Evolutionary conservation across 176 grass and related monocot species (phyloP).

Genomic region (Bolboschoenus planiculmis): DNA sequence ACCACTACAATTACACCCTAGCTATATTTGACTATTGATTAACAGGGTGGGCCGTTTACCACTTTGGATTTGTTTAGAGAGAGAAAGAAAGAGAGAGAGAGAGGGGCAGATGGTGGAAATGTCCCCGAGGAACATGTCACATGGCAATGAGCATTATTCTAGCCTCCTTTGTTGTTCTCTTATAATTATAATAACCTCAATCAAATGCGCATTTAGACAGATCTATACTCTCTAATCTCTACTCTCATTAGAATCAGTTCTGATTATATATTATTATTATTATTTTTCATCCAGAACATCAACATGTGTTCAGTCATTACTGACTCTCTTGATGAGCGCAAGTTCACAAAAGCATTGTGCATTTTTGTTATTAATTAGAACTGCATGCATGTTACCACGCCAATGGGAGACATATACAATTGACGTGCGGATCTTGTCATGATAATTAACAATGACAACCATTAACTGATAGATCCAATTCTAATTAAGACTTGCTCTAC

Average conservation of each 20-base stretch:
- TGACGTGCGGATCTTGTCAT: not conserved
- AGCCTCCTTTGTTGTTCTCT: slow-evolving; percentile 29
- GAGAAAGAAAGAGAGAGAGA: not conserved
- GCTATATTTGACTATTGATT: slow-evolving; percentile 26
- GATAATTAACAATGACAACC: not conserved
- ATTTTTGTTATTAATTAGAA: slow-evolving; percentile 15
- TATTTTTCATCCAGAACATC: not conserved
- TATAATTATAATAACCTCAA: slow-evolving; percentile 24
- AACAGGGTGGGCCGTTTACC: slow-evolving; percentile 17
- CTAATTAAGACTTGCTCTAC: not conserved
- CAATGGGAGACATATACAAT: not conserved
- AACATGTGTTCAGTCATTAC: slow-evolving; percentile 4
- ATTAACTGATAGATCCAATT: not conserved
- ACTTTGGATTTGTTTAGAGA: slow-evolving; percentile 19
- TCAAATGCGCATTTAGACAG: slow-evolving; percentile 9
- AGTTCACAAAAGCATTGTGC: not conserved
- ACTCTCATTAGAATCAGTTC: not conserved
- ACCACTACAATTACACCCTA: slow-evolving; percentile 25
- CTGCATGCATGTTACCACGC: slow-evolving; percentile 10
- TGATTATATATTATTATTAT: not conserved
- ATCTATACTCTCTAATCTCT: slow-evolving; percentile 5
- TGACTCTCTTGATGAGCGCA: not conserved
- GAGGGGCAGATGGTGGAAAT: slow-evolving; percentile 4
- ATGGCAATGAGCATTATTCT: slow-evolving; percentile 28
- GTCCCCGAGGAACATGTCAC: slow-evolving; percentile 17